Conservation (phyloP, 1,284 basidiomycete genomes). For the Cryptococcus sp. region DNA sequence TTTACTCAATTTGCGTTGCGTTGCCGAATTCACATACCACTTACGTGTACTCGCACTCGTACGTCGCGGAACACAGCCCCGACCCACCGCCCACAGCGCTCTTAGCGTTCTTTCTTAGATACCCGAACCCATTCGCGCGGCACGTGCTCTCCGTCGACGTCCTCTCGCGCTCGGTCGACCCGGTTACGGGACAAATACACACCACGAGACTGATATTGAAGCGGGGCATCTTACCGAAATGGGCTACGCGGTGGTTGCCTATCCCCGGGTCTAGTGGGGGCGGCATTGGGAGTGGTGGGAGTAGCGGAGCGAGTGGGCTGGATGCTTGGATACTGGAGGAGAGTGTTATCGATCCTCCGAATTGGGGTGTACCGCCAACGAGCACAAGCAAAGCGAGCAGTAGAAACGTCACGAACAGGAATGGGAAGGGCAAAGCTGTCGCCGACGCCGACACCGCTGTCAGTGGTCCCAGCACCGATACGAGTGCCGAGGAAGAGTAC, state of each 20-base stretch:
- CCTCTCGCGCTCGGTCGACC: slow-evolving; percentile 73
- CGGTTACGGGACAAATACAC: slow-evolving; percentile 69
- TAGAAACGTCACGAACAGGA: not conserved
- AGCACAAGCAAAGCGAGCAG: slow-evolving; percentile 4
- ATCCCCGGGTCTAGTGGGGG: slow-evolving; percentile 57
- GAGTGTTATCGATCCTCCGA: slow-evolving; percentile 67
- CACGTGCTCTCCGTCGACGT: slow-evolving; percentile 96
- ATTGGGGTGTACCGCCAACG: slow-evolving; percentile 26
- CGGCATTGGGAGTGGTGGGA: slow-evolving; percentile 2
- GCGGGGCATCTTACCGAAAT: slow-evolving; percentile 82
- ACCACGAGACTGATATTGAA: slow-evolving; percentile 92
- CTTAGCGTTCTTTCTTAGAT: slow-evolving; percentile 90
- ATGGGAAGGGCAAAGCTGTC: not conserved
- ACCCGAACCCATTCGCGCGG: slow-evolving; percentile 93
- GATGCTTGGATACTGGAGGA: slow-evolving; percentile 81
- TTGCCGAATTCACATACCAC: not conserved
- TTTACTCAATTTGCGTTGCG: not conserved
- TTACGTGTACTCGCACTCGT: not conserved
- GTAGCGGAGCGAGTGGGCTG: slow-evolving; percentile 58
- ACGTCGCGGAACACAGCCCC: slow-evolving; percentile 26
- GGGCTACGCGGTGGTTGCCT: slow-evolving; percentile 76
- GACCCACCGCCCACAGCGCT: slow-evolving; percentile 70
- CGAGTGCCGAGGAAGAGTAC: slow-evolving; percentile 15
- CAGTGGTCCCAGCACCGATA: not conserved
- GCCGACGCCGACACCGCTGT: too few species aligned